Evolutionary conservation across 2,329 filamentous ascomycete species (phyloP), one percentile per base, ranked within the genome.

Genomic region (Scortechinia acanthostroma): DNA sequence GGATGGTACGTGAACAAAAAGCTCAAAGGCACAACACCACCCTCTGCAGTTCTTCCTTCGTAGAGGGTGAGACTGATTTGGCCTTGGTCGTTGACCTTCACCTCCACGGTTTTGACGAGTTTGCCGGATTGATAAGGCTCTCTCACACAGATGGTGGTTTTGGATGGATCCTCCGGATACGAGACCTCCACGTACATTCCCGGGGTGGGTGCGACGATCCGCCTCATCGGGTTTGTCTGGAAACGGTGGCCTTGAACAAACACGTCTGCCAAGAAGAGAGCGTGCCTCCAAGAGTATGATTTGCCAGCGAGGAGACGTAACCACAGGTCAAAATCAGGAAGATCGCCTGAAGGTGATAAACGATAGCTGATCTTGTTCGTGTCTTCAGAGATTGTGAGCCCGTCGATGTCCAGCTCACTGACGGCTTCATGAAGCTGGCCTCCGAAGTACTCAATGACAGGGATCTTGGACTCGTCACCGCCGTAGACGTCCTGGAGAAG

Each of bases 1-100:
- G 93, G 93, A 60, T 91, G 88, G 68, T 98, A 98, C 3, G 79
- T 88, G 71, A 97, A 97, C 60, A 83, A 80, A 52, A 98, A 81
- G 19, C 88, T 85, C 47, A 98, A 70, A 19, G 89, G 78, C n/a
- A 89, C 84, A 13, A 91, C 78, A 60, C 85, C 83, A 51, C 87
- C 86, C 43, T 93, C 77, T 13, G 88, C 91, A 35, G 88, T 96
- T 45, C 91, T 86, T 40, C 94, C 88, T 70, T 98, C 28, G 19
- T 43, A 47, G 3, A 49, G 15, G 16, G 42, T 37, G n/a, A 56
- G 23, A 25, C 50, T 49, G 4, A 46, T 46, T 3, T 50, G 42
- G 3, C 22, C 43, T 3, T 49, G 43, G 2, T 46, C 49, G 43
- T 51, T 50, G 3, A 53, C 44, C 16, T 50, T 51, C 15, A 44